These are phyloP conservation scores for Phytopythium montanum DNA, from an alignment of 352 stramenopile species.

Conservation along the genomic window DNA sequence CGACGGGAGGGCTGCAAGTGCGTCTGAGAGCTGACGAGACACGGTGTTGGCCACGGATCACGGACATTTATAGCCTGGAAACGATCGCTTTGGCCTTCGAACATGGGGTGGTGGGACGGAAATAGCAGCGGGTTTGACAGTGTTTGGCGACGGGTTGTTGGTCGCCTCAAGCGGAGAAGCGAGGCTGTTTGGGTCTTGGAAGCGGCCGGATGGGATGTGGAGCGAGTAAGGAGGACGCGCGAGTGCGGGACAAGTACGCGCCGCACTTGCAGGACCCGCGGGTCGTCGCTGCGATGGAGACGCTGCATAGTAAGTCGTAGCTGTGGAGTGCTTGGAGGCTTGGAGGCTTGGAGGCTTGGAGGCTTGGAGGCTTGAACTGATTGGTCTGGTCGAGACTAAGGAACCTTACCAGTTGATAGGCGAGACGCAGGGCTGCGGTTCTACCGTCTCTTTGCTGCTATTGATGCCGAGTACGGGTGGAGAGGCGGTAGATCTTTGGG, in stretches of 20 bases:
- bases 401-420: conserved; percentile 47
- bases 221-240: conserved; percentile 35
- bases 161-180: not conserved
- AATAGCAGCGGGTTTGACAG: not conserved
- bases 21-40: not conserved
- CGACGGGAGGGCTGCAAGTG: not conserved
- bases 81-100: not conserved
- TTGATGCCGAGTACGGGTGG: conserved; percentile 38
- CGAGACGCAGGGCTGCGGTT: conserved; percentile 30
- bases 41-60: too few species aligned
- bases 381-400: not conserved
- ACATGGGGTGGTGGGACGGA: too few species aligned
- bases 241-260: conserved; percentile 26
- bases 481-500: too few species aligned
- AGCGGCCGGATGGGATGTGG: conserved; percentile 27
- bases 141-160: not conserved
- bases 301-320: conserved; percentile 27
- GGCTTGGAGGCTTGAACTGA: too few species aligned
- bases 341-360: too few species aligned
- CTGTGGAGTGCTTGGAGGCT: too few species aligned
- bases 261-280: conserved; percentile 34
- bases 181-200: not conserved
- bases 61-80: not conserved
- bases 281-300: conserved; percentile 32
- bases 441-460: conserved; percentile 40